phyloP scores from a whole-genome alignment of 1,139 yeast genomes.

The Yamadazyma oceani region DNA sequence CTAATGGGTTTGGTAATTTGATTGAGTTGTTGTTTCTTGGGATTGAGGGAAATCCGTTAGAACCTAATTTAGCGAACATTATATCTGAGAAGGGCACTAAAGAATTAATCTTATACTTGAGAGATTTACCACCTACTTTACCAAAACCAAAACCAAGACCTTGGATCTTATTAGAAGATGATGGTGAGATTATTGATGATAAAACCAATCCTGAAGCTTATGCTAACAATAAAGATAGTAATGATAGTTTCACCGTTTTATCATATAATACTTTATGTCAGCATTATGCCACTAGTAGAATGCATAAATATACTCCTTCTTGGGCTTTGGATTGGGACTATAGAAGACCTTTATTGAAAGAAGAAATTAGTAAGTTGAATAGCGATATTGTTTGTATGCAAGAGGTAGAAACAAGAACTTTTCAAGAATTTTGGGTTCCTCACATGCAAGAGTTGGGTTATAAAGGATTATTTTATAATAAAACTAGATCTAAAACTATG shows the following conservation, averaged over 20 bases:
- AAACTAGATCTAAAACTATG: conserved; percentile 94
- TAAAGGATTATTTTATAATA: conserved; percentile 77
- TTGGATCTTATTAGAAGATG: conserved; percentile 78
- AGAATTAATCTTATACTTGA: conserved; percentile 72
- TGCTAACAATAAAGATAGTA: conserved; percentile 17
- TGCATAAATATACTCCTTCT: conserved; percentile 93
- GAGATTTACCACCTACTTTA: conserved; percentile 77
- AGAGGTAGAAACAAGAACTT: conserved; percentile 89
- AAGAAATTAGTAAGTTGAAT: conserved; percentile 63
- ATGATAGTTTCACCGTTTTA: conserved; percentile 66
- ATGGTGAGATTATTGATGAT: conserved; percentile 62
- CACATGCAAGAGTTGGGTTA: conserved; percentile 73
- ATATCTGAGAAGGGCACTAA: conserved; percentile 83
- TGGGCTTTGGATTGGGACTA: conserved; percentile 98
- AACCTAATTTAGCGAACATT: conserved; percentile 60
- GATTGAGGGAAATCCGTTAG: conserved; percentile 89
- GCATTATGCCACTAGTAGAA: conserved; percentile 87
- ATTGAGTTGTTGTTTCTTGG: conserved; percentile 87
- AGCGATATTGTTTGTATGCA: conserved; percentile 88
- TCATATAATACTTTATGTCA: conserved; percentile 93
- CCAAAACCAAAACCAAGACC: conserved; percentile 70
- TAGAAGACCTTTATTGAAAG: conserved; percentile 71
- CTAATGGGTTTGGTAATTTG: conserved; percentile 82
- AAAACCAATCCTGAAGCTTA: conserved; percentile 31
- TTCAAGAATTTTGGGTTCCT: conserved; percentile 84